phyloP scores from a whole-genome alignment of 2,329 filamentous ascomycete genomes.

The Xylariaceae sp. region DNA sequence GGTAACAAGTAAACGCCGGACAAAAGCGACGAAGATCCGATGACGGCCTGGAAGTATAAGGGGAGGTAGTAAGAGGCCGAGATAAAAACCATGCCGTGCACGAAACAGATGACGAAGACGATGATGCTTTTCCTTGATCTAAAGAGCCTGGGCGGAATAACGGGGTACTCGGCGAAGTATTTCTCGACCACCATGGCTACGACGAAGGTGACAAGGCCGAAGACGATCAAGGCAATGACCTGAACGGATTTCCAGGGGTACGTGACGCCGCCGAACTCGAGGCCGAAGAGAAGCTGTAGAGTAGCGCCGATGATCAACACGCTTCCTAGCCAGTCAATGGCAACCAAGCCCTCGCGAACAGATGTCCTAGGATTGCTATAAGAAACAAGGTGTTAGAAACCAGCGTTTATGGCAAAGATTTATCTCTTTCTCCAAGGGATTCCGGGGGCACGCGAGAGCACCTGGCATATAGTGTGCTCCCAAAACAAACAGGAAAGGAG shows the following conservation, averaged over 20 bases:
- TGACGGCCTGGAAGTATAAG: slow-evolving; percentile 70
- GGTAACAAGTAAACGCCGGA: slow-evolving; percentile 69
- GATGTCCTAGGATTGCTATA: slow-evolving; percentile 57
- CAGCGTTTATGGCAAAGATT: not conserved
- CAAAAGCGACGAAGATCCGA: slow-evolving; percentile 58
- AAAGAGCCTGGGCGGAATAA: slow-evolving; percentile 74
- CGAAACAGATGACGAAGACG: slow-evolving; percentile 62
- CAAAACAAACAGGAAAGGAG: not conserved
- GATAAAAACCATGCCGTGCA: slow-evolving; percentile 75
- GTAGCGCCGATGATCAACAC: slow-evolving; percentile 68
- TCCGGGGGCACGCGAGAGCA: not conserved
- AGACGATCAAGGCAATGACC: slow-evolving; percentile 73
- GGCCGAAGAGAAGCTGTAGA: slow-evolving; percentile 79
- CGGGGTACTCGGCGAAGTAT: slow-evolving; percentile 68
- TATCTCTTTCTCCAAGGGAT: not conserved
- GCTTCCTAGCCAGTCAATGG: slow-evolving; percentile 57
- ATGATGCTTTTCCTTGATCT: slow-evolving; percentile 60
- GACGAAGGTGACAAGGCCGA: slow-evolving; percentile 59
- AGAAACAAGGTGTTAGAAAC: not conserved
- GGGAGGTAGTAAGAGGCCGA: slow-evolving; percentile 75
- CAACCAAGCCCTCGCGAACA: slow-evolving; percentile 56
- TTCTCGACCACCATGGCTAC: slow-evolving; percentile 71
- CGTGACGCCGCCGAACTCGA: slow-evolving; percentile 76
- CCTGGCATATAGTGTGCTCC: not conserved
- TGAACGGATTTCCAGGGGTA: slow-evolving; percentile 71